Evolutionary conservation across 164 flowering plant species (phyloP).

Genomic region (Saururus chinensis): DNA sequence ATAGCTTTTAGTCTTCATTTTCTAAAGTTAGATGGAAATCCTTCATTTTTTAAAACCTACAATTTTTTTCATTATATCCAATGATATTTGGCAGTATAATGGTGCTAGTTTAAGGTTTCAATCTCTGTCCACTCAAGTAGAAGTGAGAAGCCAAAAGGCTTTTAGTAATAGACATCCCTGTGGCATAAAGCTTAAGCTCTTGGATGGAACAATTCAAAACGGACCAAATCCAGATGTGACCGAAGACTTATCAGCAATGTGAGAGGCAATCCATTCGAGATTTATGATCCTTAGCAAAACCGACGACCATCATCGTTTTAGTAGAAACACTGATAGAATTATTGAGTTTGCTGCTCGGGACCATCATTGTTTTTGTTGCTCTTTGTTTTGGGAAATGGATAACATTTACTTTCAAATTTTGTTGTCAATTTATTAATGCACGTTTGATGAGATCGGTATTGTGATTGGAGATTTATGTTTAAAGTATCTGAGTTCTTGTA

Average conservation of each 20-base stretch:
- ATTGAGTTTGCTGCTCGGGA: conserved; percentile 83
- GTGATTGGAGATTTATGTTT: too few species aligned
- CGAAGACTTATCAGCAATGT: conserved; percentile 22
- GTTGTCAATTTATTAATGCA: neutral
- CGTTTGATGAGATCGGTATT: neutral
- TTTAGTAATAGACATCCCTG: conserved; percentile 23
- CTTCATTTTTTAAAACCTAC: too few species aligned
- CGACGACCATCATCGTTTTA: conserved; percentile 47
- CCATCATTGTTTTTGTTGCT: conserved; percentile 16
- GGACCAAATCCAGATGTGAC: conserved; percentile 19
- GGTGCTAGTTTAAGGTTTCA: conserved; percentile 32
- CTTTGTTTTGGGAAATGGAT: neutral
- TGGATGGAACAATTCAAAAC: conserved; percentile 25
- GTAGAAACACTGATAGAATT: conserved; percentile 45
- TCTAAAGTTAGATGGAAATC: too few species aligned
- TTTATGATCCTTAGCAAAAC: conserved; percentile 26
- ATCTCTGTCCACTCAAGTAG: conserved; percentile 29
- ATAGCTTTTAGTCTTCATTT: too few species aligned
- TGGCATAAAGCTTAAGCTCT: conserved; percentile 20
- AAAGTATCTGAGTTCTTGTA: too few species aligned
- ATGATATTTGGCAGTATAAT: too few species aligned
- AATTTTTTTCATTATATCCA: too few species aligned
- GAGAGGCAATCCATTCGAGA: conserved; percentile 25
- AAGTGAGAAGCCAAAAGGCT: conserved; percentile 18
- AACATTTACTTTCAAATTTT: too few species aligned